Conservation (phyloP, 2,329 filamentous ascomycete genomes). For the Colletotrichum godetiae region DNA sequence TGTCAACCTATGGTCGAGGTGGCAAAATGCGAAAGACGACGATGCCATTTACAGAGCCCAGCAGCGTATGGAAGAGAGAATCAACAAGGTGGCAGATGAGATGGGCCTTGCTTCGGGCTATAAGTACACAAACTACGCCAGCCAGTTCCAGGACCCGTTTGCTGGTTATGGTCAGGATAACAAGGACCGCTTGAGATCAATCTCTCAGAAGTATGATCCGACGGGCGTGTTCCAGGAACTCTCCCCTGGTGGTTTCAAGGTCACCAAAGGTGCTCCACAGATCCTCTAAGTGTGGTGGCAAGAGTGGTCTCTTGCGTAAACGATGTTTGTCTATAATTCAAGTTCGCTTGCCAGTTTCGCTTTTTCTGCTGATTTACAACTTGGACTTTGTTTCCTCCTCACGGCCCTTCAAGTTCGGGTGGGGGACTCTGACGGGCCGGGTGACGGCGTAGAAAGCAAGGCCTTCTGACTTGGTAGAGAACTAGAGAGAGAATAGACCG, state of each 20-base stretch:
- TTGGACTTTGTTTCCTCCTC: constrained; percentile 14
- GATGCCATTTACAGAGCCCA: constrained; percentile 42
- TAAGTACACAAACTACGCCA: constrained; percentile 60
- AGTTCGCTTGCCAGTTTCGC: too few relatives aligned
- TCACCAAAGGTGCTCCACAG: constrained; percentile 31
- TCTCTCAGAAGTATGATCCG: constrained; percentile 52
- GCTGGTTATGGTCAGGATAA: constrained; percentile 53
- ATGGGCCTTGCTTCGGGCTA: constrained; percentile 48
- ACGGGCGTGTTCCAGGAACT: constrained; percentile 48
- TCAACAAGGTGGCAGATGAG: constrained; percentile 43
- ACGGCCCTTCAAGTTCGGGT: constrained; percentile 21
- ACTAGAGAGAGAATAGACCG: background rate
- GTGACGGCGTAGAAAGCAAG: constrained; percentile 33
- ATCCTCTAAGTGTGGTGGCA: background rate
- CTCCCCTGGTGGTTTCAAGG: constrained; percentile 53
- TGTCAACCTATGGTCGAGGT: constrained; percentile 40
- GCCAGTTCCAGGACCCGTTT: constrained; percentile 48
- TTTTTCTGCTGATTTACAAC: background rate
- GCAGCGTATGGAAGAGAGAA: constrained; percentile 41
- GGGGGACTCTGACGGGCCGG: constrained; percentile 16
- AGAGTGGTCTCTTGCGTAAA: too few relatives aligned
- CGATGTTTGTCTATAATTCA: too few relatives aligned
- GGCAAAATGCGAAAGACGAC: constrained; percentile 47
- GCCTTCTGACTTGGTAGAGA: constrained; percentile 33
- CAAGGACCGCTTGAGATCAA: constrained; percentile 43